Percentiles rank a stretch among this genome's conserved stretches.
Evolutionary conservation across 495 filamentous ascomycete species (phyloP).

Genomic region (Schizothecium vesticola): DNA sequence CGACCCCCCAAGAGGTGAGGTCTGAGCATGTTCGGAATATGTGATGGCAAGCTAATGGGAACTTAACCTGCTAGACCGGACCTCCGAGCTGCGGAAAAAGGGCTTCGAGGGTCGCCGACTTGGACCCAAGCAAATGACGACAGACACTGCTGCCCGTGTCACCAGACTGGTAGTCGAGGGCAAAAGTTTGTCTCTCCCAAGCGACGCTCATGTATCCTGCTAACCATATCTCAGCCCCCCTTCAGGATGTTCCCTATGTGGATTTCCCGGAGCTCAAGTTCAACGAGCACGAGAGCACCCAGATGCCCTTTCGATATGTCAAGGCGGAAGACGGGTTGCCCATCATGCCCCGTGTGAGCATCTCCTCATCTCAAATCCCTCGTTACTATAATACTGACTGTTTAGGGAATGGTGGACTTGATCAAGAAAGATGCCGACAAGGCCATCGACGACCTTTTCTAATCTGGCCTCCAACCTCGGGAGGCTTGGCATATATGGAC

Average conservation of each 20-base stretch:
- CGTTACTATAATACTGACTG: background rate
- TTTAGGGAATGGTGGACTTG: conserved; percentile 85
- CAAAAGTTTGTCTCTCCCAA: conserved; percentile 51
- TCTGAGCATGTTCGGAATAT: background rate
- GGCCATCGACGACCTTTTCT: conserved; percentile 81
- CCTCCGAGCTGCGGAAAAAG: conserved; percentile 85
- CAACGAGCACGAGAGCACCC: conserved; percentile 83
- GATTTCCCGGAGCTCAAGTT: conserved; percentile 86
- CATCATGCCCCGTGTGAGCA: conserved; percentile 79
- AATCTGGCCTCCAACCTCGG: background rate
- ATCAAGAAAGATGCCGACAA: conserved; percentile 94
- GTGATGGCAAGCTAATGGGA: conserved; percentile 3
- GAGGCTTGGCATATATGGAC: background rate
- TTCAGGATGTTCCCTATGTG: conserved; percentile 71
- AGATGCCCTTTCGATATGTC: conserved; percentile 98
- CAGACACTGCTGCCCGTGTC: conserved; percentile 91
- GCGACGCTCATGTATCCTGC: background rate
- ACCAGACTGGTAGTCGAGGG: conserved; percentile 83
- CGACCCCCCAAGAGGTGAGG: conserved; percentile 86
- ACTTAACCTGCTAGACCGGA: conserved; percentile 60
- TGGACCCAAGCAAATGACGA: conserved; percentile 96
- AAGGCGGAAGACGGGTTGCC: conserved; percentile 65
- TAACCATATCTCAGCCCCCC: conserved; percentile 47
- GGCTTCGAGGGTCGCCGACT: conserved; percentile 84
- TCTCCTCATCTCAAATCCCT: background rate